Conservation (phyloP, 345 rosid genomes). For the Populus deltoides region DNA sequence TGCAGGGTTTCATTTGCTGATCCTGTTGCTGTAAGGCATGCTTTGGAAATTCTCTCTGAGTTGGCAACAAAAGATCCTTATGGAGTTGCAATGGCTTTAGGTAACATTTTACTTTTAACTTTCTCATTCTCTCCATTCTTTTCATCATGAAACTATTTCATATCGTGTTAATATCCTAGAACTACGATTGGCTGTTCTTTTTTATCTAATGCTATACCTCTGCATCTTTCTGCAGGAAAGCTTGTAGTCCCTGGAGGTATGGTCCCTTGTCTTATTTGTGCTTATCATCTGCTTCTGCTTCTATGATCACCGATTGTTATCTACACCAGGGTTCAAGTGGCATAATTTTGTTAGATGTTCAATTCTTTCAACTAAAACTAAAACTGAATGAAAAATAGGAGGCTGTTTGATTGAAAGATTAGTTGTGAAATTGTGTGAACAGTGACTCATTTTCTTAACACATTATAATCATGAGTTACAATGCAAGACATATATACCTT, state of each 20-base stretch:
- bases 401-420: not conserved
- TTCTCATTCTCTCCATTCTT: not conserved
- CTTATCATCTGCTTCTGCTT: not conserved
- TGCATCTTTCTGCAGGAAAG: constrained; percentile 67
- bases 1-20: constrained; percentile 89
- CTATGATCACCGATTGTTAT: not conserved
- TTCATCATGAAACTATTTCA: not conserved
- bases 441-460: not conserved
- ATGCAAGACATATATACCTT: not conserved
- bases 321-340: not conserved
- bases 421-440: not conserved
- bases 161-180: not conserved
- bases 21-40: constrained; percentile 99
- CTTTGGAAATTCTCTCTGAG: constrained; percentile 82
- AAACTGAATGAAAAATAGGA: not conserved
- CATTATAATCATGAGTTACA: not conserved
- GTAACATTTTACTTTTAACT: constrained; percentile 31
- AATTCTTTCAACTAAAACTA: not conserved
- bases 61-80: constrained; percentile 87
- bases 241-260: constrained; percentile 82
- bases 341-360: not conserved
- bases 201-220: constrained; percentile 22
- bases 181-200: not conserved
- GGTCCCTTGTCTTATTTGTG: constrained; percentile 8
- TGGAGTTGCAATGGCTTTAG: constrained; percentile 95